Base-by-base conservation (phyloP, 192 early-diverging fungal species). In the Geranomyces michiganensis region DNA sequence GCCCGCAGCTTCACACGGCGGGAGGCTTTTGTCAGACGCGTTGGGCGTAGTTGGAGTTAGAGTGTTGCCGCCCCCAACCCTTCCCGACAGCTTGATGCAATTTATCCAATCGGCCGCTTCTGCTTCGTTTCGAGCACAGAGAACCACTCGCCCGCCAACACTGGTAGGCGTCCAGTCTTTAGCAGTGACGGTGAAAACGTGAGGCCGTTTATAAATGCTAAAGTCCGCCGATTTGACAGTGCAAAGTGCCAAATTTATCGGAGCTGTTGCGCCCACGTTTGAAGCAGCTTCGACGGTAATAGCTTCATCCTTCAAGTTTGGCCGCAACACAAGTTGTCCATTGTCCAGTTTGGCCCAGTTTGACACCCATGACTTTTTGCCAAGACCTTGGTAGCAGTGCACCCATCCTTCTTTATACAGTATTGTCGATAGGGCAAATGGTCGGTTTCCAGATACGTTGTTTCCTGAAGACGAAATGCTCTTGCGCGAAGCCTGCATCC, bases 321-420 rank as follows among this genome's bases (percentile, higher is more conserved):
- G 70, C 1, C 75, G 60, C 14, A 78, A 32, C 0, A 41, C 44
- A 19, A 78, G 69, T 7, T 22, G 14, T 9, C 62, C 45, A 56
- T 73, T 73, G 13, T 77, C 70, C 17, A 78, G 26, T 21, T 64
- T 67, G 13, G 48, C 77, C 77, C 77, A 78, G 31, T 51, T 21
- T 14, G 27, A 47, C 27, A 24, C 49, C 75, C 75, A 78, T 24
- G 60, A 22, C 32, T 69, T 67, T 26, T 65, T 75, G 24, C 22
- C 24, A 13, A 56, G 8, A 10, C 22, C 27, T 32, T 56, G 21
- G 46, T 55, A 44, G 10, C 27, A 19, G 24, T 68, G 59, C 5
- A 73, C 26, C 77, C 77, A 78, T 1, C 77, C 77, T 43, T 78
- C 77, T 48, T 78, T 78, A 69, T 77, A 76, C 7, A 77, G 31